Conservation (phyloP, 2,329 filamentous ascomycete genomes). For the Nothophaeocryptopus gaeumannii region DNA sequence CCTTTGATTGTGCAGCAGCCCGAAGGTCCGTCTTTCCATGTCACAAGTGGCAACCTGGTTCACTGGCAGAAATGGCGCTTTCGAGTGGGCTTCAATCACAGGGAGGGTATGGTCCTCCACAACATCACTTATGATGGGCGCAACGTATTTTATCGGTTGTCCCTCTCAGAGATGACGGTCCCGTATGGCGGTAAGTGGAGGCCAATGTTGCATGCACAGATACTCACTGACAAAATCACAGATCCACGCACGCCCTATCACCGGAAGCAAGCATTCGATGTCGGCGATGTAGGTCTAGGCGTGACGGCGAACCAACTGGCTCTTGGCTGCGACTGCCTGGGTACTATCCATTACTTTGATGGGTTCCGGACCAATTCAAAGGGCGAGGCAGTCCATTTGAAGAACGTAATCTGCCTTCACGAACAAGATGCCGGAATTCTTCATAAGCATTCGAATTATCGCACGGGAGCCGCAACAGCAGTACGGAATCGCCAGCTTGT, state of each 20-base stretch:
- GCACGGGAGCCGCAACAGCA: conserved; percentile 80
- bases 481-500: conserved; percentile 83
- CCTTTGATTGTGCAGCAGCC: conserved; percentile 71
- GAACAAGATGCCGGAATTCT: conserved; percentile 89
- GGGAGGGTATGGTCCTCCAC: conserved; percentile 79
- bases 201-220: no score
- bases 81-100: conserved; percentile 92
- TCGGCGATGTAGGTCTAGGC: conserved; percentile 65
- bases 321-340: conserved; percentile 82
- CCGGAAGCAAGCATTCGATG: conserved; percentile 68
- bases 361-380: conserved; percentile 73
- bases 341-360: conserved; percentile 86
- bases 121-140: conserved; percentile 55
- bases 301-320: conserved; percentile 68
- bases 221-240: no score
- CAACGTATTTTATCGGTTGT: conserved; percentile 65
- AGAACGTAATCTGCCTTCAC: conserved; percentile 93
- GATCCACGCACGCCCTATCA: conserved; percentile 65
- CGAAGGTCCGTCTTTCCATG: conserved; percentile 64
- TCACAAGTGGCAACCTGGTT: conserved; percentile 43
- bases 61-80: conserved; percentile 52
- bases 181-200: conserved; percentile 47
- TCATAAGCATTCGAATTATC: conserved; percentile 86
- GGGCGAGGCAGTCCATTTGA: conserved; percentile 74
- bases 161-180: conserved; percentile 66